Evolutionary conservation across 371 early-diverging fungal genomes (phyloP).

Genomic region (Mortierella sp.): DNA sequence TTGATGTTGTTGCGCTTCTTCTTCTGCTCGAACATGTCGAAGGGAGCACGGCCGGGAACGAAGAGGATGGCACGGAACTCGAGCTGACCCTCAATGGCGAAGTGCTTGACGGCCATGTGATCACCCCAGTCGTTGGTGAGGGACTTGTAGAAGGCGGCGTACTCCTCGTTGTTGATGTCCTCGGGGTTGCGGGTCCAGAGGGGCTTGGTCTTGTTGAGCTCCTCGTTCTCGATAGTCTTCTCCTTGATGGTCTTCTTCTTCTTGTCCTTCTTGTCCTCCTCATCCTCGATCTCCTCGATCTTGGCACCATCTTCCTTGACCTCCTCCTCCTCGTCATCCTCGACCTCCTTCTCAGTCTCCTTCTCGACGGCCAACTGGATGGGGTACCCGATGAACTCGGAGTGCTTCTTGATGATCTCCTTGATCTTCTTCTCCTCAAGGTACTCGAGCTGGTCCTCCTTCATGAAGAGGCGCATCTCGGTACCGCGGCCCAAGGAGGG

Average conservation of each 20-base stretch:
- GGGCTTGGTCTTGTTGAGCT: conserved; percentile 95
- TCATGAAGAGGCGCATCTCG: conserved; percentile 90
- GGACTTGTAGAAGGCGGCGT: conserved; percentile 94
- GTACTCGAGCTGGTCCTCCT: conserved; percentile 94
- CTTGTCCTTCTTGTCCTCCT: conserved; percentile 75
- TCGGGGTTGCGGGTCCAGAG: conserved; percentile 97
- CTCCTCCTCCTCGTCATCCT: conserved; percentile 83
- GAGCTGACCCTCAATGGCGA: conserved; percentile 94
- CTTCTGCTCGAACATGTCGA: conserved; percentile 91
- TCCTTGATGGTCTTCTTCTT: conserved; percentile 87
- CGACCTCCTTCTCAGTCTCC: conserved; percentile 95
- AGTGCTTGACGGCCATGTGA: conserved; percentile 93
- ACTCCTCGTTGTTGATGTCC: conserved; percentile 92
- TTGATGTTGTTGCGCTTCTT: conserved; percentile 97
- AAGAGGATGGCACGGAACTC: conserved; percentile 96
- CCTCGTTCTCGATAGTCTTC: conserved; percentile 84
- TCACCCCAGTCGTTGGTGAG: conserved; percentile 98
- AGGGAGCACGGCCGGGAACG: conserved; percentile 91
- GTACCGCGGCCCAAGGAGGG: conserved; percentile 90
- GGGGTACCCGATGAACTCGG: conserved; percentile 95
- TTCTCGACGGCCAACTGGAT: conserved; percentile 91
- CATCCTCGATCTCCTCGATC: conserved; percentile 80
- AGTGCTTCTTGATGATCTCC: conserved; percentile 96
- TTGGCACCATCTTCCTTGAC: conserved; percentile 74
- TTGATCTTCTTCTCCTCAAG: conserved; percentile 92